Percentiles rank a stretch among this genome's conserved stretches.
Conservation (phyloP, 441 rosid species). For the Erodium chrysanthum region DNA sequence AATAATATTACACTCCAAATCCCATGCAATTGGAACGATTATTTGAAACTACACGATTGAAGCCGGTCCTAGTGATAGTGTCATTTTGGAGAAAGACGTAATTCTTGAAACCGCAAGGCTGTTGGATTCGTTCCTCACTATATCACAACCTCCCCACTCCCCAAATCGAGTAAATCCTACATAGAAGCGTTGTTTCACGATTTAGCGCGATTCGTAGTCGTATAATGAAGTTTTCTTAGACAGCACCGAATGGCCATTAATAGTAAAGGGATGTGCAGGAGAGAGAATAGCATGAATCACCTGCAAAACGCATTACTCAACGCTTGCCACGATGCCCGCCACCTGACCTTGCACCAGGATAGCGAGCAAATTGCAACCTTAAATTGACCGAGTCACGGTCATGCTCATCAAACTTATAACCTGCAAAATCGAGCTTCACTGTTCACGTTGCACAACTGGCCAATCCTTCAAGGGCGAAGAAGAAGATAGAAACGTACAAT, state of each 20-base stretch:
- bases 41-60: background rate
- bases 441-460: background rate
- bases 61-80: background rate
- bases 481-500: background rate
- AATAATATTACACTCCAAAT: slow-evolving; percentile 21
- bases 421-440: slow-evolving; percentile 34
- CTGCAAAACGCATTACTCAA: slow-evolving; percentile 33
- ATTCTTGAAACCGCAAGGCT: background rate
- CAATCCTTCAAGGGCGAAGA: background rate
- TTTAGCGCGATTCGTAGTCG: slow-evolving; percentile 30
- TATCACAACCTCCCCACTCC: background rate
- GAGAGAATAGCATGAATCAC: slow-evolving; percentile 30
- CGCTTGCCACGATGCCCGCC: slow-evolving; percentile 59
- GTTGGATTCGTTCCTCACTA: background rate
- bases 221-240: slow-evolving; percentile 22
- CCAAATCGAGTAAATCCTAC: slow-evolving; percentile 5
- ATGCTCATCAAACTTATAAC: slow-evolving; percentile 55
- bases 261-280: slow-evolving; percentile 26
- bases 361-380: slow-evolving; percentile 72
- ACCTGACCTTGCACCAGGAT: slow-evolving; percentile 69
- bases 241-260: slow-evolving; percentile 26
- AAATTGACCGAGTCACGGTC: slow-evolving; percentile 48
- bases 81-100: background rate
- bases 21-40: slow-evolving; percentile 6
- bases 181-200: slow-evolving; percentile 3